phyloP scores from a whole-genome alignment of 768 basidiomycete genomes.

The Nidula microcarpa region DNA sequence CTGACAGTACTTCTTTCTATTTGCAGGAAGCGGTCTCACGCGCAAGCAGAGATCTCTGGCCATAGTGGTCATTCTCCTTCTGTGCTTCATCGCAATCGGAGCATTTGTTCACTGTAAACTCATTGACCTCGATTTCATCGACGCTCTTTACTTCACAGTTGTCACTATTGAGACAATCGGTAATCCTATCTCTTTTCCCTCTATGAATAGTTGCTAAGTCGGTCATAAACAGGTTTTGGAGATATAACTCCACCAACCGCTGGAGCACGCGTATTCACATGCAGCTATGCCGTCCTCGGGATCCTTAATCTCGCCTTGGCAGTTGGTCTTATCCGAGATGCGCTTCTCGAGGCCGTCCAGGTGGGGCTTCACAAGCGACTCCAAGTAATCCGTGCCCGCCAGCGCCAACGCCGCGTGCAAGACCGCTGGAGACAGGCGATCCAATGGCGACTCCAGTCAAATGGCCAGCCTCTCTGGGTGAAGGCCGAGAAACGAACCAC shows the following conservation, averaged over 20 bases:
- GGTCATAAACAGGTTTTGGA: slow-evolving; percentile 52
- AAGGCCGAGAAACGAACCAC: slow-evolving; percentile 20
- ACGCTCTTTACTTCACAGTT: slow-evolving; percentile 77
- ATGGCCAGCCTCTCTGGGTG: slow-evolving; percentile 52
- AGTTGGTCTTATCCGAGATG: slow-evolving; percentile 64
- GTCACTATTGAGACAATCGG: slow-evolving; percentile 70
- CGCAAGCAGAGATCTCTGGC: slow-evolving; percentile 77
- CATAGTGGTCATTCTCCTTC: slow-evolving; percentile 71
- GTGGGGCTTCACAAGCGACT: slow-evolving; percentile 59
- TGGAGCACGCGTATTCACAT: slow-evolving; percentile 55
- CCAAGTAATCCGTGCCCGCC: slow-evolving; percentile 37
- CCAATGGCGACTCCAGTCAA: slow-evolving; percentile 56
- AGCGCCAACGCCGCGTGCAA: slow-evolving; percentile 45
- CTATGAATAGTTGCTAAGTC: too few species aligned
- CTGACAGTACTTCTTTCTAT: neutral
- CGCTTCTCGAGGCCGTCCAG: slow-evolving; percentile 69
- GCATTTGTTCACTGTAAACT: slow-evolving; percentile 55
- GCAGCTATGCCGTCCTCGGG: slow-evolving; percentile 55
- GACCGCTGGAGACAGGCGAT: slow-evolving; percentile 58
- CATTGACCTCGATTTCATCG: slow-evolving; percentile 56
- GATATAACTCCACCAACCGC: slow-evolving; percentile 58
- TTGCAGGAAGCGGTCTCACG: slow-evolving; percentile 73
- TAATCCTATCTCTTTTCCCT: slow-evolving; percentile 1
- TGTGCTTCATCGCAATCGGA: slow-evolving; percentile 73
- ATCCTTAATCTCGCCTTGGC: slow-evolving; percentile 64